Percentiles rank a stretch among this genome's conserved stretches.
phyloP scores from a whole-genome alignment of 805 yeast genomes.

The Candida manassasensis region DNA sequence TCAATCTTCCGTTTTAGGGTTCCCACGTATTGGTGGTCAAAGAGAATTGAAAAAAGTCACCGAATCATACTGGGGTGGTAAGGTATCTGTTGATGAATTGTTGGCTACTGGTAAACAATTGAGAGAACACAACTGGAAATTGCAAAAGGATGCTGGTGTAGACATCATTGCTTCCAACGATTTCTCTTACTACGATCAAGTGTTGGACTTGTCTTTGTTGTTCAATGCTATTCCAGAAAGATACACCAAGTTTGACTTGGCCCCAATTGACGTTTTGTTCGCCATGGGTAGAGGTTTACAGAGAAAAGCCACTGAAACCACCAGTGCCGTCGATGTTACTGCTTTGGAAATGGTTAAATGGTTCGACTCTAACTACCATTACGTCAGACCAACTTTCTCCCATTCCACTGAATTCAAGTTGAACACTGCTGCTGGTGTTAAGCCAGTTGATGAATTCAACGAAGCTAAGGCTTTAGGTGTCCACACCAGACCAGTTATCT shows the following conservation, averaged over 20 bases:
- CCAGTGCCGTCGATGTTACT: constrained; percentile 93
- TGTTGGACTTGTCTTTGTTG: constrained; percentile 83
- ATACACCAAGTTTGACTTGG: constrained; percentile 86
- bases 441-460: constrained; percentile 95
- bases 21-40: constrained; percentile 99
- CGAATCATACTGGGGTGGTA: constrained; percentile 98
- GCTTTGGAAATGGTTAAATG: constrained; percentile 99
- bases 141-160: constrained; percentile 95
- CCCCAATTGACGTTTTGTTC: constrained; percentile 86
- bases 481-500: constrained; percentile 94
- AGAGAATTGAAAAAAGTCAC: constrained; percentile 99
- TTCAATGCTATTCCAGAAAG: constrained; percentile 97
- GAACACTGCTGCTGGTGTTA: constrained; percentile 64
- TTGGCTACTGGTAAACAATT: constrained; percentile 90
- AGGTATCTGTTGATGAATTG: constrained; percentile 80
- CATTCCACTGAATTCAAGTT: constrained; percentile 93
- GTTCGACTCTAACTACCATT: constrained; percentile 99
- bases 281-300: constrained; percentile 99
- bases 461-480: constrained; percentile 97
- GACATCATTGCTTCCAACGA: constrained; percentile 96
- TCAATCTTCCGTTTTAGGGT: constrained; percentile 95
- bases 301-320: constrained; percentile 84
- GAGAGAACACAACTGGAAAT: constrained; percentile 95
- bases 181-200: constrained; percentile 97
- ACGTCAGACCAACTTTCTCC: constrained; percentile 98